Evolutionary conservation across 805 yeast genomes (phyloP).

Genomic region (Kodamaea leandrae): DNA sequence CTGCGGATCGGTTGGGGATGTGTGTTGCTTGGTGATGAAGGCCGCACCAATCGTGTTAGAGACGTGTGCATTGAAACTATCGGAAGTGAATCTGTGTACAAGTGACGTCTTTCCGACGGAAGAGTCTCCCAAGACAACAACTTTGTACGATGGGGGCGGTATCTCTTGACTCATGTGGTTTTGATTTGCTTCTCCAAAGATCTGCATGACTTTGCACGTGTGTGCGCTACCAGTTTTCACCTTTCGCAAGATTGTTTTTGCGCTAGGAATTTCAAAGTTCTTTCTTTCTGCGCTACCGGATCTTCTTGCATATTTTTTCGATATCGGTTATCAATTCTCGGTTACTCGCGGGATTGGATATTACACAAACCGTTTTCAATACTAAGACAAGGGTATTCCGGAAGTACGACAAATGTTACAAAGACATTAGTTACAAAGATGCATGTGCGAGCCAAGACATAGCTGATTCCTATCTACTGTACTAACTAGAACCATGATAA

Average conservation of each 20-base stretch:
- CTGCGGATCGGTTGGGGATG: conserved; percentile 23
- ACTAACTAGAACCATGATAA: conserved; percentile 38
- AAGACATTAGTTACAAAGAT: no score
- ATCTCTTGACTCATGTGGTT: conserved; percentile 3
- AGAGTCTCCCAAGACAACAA: conserved; percentile 51
- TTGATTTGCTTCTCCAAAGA: neutral
- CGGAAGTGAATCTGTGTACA: conserved; percentile 72
- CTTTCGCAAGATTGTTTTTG: no score
- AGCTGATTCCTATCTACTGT: no score
- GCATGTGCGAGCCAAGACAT: neutral
- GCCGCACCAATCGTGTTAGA: conserved; percentile 99
- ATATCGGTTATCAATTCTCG: no score
- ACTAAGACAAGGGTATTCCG: no score
- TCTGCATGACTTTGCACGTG: neutral
- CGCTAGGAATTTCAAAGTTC: no score
- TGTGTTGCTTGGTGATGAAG: conserved; percentile 71
- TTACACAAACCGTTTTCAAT: no score
- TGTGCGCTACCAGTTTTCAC: no score
- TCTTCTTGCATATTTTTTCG: no score
- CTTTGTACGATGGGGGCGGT: conserved; percentile 31
- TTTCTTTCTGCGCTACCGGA: neutral
- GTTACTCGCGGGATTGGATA: no score
- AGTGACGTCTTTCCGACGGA: conserved; percentile 70
- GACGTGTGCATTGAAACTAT: conserved; percentile 71
- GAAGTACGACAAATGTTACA: no score